phyloP scores from a whole-genome alignment of 441 rosid species.

The Macaranga tanarius region DNA sequence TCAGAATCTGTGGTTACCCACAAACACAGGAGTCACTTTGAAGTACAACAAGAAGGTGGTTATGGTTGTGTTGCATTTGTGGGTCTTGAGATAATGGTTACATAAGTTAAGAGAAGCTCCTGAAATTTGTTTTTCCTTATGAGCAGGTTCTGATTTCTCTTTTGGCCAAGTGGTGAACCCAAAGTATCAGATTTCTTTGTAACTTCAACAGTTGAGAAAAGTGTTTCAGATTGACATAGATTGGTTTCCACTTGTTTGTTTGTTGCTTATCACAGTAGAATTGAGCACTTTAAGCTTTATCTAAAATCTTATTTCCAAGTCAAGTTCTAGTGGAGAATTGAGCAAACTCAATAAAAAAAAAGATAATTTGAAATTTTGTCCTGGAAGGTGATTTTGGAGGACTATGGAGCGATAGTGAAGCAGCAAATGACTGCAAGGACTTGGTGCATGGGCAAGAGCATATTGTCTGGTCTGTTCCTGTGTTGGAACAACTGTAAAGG shows the following conservation, averaged over 20 bases:
- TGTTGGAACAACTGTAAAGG: constrained; percentile 50
- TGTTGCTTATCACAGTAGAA: constrained; percentile 12
- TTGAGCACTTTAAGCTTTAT: constrained; percentile 21
- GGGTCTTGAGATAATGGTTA: constrained; percentile 28
- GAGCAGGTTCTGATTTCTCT: constrained; percentile 42
- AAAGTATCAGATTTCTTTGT: constrained; percentile 16
- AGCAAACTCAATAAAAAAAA: constrained; percentile 8
- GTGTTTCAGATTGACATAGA: constrained; percentile 15
- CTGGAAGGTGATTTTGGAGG: constrained; percentile 26
- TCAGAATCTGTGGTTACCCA: constrained; percentile 14
- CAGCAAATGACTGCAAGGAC: constrained; percentile 57
- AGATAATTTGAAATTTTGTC: constrained; percentile 16
- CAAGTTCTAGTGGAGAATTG: constrained; percentile 16
- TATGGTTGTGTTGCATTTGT: constrained; percentile 25
- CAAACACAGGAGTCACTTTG: constrained; percentile 25
- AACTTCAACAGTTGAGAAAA: constrained; percentile 17
- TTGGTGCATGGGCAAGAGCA: constrained; percentile 64
- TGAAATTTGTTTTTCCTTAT: constrained; percentile 38
- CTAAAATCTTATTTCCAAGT: constrained; percentile 17
- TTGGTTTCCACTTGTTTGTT: constrained; percentile 20
- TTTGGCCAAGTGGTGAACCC: constrained; percentile 15
- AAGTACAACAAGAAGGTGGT: constrained; percentile 25
- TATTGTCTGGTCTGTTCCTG: constrained; percentile 58
- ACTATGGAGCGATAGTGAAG: constrained; percentile 38
- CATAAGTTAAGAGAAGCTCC: constrained; percentile 25